Evolutionary conservation across 306 rosid species (phyloP).

Genomic region (Mimosa bimucronata): DNA sequence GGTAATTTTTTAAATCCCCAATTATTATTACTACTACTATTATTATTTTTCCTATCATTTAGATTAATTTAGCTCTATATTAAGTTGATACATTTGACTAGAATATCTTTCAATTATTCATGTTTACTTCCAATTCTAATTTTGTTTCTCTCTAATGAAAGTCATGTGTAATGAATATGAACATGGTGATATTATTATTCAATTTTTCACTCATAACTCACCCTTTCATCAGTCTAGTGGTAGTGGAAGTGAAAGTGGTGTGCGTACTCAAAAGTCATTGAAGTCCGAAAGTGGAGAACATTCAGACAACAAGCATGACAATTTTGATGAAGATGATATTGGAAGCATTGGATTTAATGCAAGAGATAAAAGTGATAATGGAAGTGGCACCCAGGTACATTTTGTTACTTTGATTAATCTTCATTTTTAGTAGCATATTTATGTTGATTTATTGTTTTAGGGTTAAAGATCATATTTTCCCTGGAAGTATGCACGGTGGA

Average conservation of each 20-base stretch:
- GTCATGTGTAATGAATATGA: not conserved
- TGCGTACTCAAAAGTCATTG: conserved; percentile 69
- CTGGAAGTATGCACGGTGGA: too few relatives aligned
- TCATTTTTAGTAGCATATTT: not conserved
- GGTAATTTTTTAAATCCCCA: not conserved
- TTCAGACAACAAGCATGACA: conserved; percentile 59
- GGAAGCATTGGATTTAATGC: conserved; percentile 64
- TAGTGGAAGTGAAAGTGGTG: conserved; percentile 90
- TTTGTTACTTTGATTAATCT: not conserved
- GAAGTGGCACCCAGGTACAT: conserved; percentile 89
- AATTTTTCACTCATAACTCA: not conserved
- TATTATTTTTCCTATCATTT: not conserved
- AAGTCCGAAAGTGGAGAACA: conserved; percentile 66
- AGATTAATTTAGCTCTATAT: not conserved
- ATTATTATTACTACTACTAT: not conserved
- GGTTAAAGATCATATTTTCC: too few relatives aligned
- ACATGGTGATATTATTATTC: not conserved
- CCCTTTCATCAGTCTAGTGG: conserved; percentile 75
- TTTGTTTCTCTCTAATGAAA: not conserved
- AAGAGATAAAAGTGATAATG: conserved; percentile 76
- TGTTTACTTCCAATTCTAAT: not conserved
- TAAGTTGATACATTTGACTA: not conserved
- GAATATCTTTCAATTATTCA: not conserved
- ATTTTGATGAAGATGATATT: conserved; percentile 71
- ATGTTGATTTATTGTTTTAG: not conserved